These are phyloP conservation scores for Hypoxylon fuscum DNA, from an alignment of 495 filamentous ascomycete genomes.

Conservation along the genomic window DNA sequence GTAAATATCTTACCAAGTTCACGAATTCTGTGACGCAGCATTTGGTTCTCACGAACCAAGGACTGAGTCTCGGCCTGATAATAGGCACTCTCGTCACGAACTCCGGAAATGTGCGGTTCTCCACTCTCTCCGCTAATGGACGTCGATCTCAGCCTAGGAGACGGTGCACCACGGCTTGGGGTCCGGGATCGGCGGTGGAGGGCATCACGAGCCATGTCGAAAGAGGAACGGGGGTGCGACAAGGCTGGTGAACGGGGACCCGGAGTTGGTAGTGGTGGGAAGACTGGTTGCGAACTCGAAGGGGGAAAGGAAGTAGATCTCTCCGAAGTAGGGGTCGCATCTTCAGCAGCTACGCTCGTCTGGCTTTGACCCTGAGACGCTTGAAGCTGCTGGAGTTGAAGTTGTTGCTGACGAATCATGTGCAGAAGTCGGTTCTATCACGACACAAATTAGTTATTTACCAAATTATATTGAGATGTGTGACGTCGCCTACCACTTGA, in stretches of 20 bases:
- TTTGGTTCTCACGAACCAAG: slow-evolving; percentile 90
- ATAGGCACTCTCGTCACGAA: slow-evolving; percentile 82
- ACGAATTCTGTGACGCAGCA: slow-evolving; percentile 84
- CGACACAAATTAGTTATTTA: slow-evolving; percentile 10
- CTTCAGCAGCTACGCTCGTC: slow-evolving; percentile 68
- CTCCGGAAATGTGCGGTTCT: slow-evolving; percentile 53
- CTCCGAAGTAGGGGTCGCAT: slow-evolving; percentile 72
- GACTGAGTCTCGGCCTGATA: slow-evolving; percentile 93
- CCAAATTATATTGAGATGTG: neutral
- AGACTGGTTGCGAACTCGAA: slow-evolving; percentile 23
- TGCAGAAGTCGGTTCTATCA: slow-evolving; percentile 84
- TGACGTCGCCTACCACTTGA: slow-evolving; percentile 73
- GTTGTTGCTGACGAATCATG: slow-evolving; percentile 88
- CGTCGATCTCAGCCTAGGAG: slow-evolving; percentile 61
- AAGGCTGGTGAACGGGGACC: slow-evolving; percentile 63
- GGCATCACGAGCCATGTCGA: slow-evolving; percentile 64
- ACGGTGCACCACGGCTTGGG: slow-evolving; percentile 63
- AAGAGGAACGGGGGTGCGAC: slow-evolving; percentile 63
- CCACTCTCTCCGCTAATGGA: slow-evolving; percentile 63
- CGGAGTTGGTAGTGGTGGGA: slow-evolving; percentile 45
- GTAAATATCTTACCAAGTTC: slow-evolving; percentile 72
- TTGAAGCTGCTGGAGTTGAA: slow-evolving; percentile 76
- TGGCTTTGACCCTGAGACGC: slow-evolving; percentile 55
- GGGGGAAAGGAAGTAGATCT: slow-evolving; percentile 61
- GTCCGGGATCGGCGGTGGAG: slow-evolving; percentile 64